These are phyloP conservation scores for Capsaspora owczarzaki DNA, from an alignment of 78 protist genomes.

Conservation along the genomic window DNA sequence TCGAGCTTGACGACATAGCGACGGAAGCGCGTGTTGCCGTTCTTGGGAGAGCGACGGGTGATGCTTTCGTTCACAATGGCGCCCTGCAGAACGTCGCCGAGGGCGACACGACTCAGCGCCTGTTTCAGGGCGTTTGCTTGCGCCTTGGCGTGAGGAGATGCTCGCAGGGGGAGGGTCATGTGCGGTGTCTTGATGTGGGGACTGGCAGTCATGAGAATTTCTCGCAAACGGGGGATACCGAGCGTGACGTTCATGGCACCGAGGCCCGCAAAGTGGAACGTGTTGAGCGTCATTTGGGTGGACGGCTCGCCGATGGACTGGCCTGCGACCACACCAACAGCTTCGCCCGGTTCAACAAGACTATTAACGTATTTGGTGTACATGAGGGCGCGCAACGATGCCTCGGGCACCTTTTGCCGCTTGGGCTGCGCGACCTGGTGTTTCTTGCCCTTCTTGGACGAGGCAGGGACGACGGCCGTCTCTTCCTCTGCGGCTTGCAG, in stretches of 20 bases:
- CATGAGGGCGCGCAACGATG: constrained; percentile 53
- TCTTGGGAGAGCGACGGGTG: no score
- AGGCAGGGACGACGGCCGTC: not conserved
- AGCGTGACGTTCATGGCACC: constrained; percentile 96
- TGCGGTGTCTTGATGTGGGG: constrained; percentile 43
- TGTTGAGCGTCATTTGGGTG: constrained; percentile 99
- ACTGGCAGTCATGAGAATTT: constrained; percentile 56
- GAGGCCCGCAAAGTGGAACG: constrained; percentile 99
- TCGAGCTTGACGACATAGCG: no score
- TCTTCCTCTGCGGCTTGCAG: constrained; percentile 22
- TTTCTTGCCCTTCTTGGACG: not conserved
- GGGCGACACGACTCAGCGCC: not conserved
- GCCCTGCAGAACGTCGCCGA: not conserved
- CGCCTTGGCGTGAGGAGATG: not conserved
- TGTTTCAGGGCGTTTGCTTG: not conserved
- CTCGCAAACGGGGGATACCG: constrained; percentile 84
- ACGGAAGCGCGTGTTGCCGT: no score
- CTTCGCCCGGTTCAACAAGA: constrained; percentile 89
- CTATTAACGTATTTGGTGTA: constrained; percentile 60
- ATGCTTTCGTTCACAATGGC: not conserved
- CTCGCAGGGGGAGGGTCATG: constrained; percentile 40
- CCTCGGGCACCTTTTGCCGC: constrained; percentile 13
- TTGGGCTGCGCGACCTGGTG: not conserved
- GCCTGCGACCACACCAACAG: constrained; percentile 88
- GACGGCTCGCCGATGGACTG: constrained; percentile 99